Percentiles rank a stretch among this genome's conserved stretches.
Conservation (phyloP, 2,329 filamentous ascomycete species). For the Pseudogymnoascus sp. region DNA sequence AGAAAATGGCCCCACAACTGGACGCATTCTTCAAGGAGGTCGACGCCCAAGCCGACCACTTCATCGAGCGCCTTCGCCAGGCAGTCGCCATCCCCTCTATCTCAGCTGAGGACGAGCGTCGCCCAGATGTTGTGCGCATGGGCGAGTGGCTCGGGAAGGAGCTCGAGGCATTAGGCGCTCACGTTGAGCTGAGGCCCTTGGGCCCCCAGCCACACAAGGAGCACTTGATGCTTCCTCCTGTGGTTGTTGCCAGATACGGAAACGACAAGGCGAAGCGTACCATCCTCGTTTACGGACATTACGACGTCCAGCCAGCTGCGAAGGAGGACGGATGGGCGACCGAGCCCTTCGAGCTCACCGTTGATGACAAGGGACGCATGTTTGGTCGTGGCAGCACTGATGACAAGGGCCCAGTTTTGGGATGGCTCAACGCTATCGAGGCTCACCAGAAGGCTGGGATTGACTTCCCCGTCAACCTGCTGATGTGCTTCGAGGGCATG, state of each 20-base stretch:
- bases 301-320: conserved; percentile 93
- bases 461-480: conserved; percentile 92
- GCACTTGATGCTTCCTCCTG: conserved; percentile 83
- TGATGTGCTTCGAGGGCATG: conserved; percentile 99
- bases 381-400: conserved; percentile 92
- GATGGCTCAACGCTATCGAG: conserved; percentile 97
- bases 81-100: conserved; percentile 96
- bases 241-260: conserved; percentile 86
- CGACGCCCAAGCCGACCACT: conserved; percentile 67
- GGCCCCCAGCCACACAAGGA: conserved; percentile 91
- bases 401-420: conserved; percentile 94
- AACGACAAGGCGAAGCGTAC: conserved; percentile 88
- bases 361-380: conserved; percentile 91
- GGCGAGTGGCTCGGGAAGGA: conserved; percentile 81
- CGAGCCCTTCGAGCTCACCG: conserved; percentile 80
- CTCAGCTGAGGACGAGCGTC: conserved; percentile 81
- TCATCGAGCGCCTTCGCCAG: conserved; percentile 83
- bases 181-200: conserved; percentile 77
- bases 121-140: conserved; percentile 94
- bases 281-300: conserved; percentile 95
- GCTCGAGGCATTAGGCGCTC: conserved; percentile 74
- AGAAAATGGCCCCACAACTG: conserved; percentile 70
- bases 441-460: conserved; percentile 92
- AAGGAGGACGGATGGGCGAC: conserved; percentile 94
- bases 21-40: conserved; percentile 92